These are phyloP conservation scores for Lepidium didymum DNA, from an alignment of 345 rosid genomes.

Conservation along the genomic window DNA sequence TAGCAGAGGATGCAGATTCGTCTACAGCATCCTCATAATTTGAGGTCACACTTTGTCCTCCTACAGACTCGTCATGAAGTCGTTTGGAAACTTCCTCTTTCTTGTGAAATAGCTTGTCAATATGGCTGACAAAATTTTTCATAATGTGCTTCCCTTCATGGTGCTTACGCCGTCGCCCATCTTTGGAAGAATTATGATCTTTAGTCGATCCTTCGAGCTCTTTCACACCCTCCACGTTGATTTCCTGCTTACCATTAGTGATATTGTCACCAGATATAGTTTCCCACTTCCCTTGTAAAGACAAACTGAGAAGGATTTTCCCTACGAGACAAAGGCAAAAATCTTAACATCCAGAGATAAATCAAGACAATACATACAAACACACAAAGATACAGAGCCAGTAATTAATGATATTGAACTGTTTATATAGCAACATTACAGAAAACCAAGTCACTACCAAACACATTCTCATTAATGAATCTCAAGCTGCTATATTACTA, in stretches of 20 bases:
- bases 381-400: not conserved
- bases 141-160: conserved; percentile 62
- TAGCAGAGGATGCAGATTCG: conserved; percentile 25
- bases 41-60: conserved; percentile 43
- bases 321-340: conserved; percentile 38
- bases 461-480: not conserved
- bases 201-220: conserved; percentile 27
- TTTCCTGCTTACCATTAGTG: conserved; percentile 27
- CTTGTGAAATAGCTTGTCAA: conserved; percentile 62
- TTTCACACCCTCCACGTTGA: conserved; percentile 21
- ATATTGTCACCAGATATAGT: conserved; percentile 22
- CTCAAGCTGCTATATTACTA: not conserved
- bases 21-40: conserved; percentile 60
- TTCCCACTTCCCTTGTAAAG: conserved; percentile 44
- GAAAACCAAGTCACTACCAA: not conserved
- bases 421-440: not conserved
- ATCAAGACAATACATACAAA: not conserved
- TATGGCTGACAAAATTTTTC: conserved; percentile 40
- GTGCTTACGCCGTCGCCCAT: conserved; percentile 34
- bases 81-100: conserved; percentile 35
- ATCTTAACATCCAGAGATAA: not conserved
- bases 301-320: conserved; percentile 58
- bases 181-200: conserved; percentile 31
- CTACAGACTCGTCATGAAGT: conserved; percentile 36
- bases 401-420: not conserved